Conservation (phyloP, 495 filamentous ascomycete genomes). For the Endocarpon pusillum region DNA sequence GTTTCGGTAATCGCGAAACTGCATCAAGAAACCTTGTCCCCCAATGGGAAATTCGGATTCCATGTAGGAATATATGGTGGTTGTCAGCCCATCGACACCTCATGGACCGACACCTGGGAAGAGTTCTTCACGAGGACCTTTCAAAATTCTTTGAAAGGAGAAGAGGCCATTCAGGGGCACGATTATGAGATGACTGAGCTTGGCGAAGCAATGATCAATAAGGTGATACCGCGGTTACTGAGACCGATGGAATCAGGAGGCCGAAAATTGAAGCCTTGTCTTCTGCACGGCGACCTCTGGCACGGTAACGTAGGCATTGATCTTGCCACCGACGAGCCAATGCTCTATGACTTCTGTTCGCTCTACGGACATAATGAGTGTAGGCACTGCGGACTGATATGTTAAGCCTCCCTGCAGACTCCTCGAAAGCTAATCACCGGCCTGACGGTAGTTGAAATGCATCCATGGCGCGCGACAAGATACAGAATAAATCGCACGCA, state of each 20-base stretch:
- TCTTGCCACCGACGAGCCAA: slow-evolving; percentile 12
- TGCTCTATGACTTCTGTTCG: slow-evolving; percentile 28
- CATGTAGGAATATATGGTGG: slow-evolving; percentile 29
- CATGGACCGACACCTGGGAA: slow-evolving; percentile 31
- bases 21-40: slow-evolving; percentile 23
- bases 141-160: slow-evolving; percentile 15
- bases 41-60: slow-evolving; percentile 35
- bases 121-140: slow-evolving; percentile 22
- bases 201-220: slow-evolving; percentile 12
- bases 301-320: slow-evolving; percentile 27
- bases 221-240: slow-evolving; percentile 24
- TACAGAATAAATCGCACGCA: slow-evolving; percentile 27
- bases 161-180: slow-evolving; percentile 16
- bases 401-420: too few relatives aligned
- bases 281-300: slow-evolving; percentile 34
- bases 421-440: too few relatives aligned
- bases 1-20: slow-evolving; percentile 22
- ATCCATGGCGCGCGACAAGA: slow-evolving; percentile 26
- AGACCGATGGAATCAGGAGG: slow-evolving; percentile 24
- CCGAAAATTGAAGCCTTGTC: slow-evolving; percentile 19
- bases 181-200: slow-evolving; percentile 14
- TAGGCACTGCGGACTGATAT: too few relatives aligned
- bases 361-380: slow-evolving; percentile 36
- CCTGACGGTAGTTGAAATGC: slow-evolving; percentile 31
- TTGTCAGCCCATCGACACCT: slow-evolving; percentile 19